Evolutionary conservation across 2,329 filamentous ascomycete genomes (phyloP).

Genomic region (Metarhizium humberi): DNA sequence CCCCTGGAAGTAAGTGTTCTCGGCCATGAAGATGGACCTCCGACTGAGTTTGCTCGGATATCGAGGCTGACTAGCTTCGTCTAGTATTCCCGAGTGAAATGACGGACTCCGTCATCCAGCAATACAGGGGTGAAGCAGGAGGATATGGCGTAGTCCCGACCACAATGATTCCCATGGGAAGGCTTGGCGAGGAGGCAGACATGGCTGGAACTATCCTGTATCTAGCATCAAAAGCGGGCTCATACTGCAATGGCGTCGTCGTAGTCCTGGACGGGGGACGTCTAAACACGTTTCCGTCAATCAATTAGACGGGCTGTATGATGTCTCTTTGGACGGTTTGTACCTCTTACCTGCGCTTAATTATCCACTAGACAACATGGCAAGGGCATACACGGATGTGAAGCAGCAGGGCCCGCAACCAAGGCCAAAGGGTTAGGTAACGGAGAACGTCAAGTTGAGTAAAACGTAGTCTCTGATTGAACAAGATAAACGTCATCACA

Average conservation of each 20-base stretch:
- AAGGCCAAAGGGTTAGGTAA: neutral
- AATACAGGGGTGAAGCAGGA: constrained; percentile 19
- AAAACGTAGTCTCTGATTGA: neutral
- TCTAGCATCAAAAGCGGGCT: constrained; percentile 54
- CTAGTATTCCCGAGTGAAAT: constrained; percentile 54
- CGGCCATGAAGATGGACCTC: constrained; percentile 1
- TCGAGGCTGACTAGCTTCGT: neutral
- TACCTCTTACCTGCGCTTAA: neutral
- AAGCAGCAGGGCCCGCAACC: neutral
- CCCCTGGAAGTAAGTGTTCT: constrained; percentile 37
- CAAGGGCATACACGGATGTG: neutral
- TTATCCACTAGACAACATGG: neutral
- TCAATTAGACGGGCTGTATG: constrained; percentile 29
- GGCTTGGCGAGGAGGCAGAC: constrained; percentile 27
- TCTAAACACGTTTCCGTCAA: constrained; percentile 44
- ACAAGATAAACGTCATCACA: neutral
- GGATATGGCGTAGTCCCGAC: too few relatives aligned
- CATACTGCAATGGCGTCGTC: constrained; percentile 56
- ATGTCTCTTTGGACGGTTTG: neutral
- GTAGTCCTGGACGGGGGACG: constrained; percentile 56
- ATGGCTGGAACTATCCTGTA: constrained; percentile 58
- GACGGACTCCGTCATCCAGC: constrained; percentile 38
- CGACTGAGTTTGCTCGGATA: neutral
- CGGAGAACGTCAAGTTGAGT: neutral
- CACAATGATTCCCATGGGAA: constrained; percentile 37